phyloP scores from a whole-genome alignment of 1,284 basidiomycete genomes.

The Leccinum pachyderme region DNA sequence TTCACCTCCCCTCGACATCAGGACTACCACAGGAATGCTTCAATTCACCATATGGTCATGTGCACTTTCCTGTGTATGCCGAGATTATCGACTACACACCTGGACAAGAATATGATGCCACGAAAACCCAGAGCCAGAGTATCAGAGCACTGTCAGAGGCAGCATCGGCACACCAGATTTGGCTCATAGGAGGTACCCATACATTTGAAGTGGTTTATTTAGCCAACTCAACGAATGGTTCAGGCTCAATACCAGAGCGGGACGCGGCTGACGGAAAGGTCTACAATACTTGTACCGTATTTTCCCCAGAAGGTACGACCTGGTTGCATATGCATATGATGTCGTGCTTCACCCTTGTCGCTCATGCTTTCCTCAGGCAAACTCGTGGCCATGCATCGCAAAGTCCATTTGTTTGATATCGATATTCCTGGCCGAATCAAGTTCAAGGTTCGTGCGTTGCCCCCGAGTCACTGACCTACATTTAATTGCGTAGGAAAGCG shows the following conservation, averaged over 20 bases:
- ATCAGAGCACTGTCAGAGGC: slow-evolving; percentile 80
- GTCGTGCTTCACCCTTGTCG: neutral
- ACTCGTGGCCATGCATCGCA: slow-evolving; percentile 86
- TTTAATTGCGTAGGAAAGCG: slow-evolving; percentile 72
- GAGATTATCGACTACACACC: slow-evolving; percentile 70
- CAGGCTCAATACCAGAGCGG: slow-evolving; percentile 88
- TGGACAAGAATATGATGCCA: slow-evolving; percentile 56
- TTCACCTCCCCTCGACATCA: neutral
- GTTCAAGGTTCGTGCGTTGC: slow-evolving; percentile 77
- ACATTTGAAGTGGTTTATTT: neutral
- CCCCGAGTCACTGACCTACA: neutral
- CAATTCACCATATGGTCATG: slow-evolving; percentile 94
- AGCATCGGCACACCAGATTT: slow-evolving; percentile 80
- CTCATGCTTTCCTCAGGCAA: slow-evolving; percentile 51
- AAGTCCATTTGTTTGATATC: slow-evolving; percentile 98
- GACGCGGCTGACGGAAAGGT: slow-evolving; percentile 63
- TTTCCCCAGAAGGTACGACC: slow-evolving; percentile 76
- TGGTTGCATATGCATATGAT: neutral
- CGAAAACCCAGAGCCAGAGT: slow-evolving; percentile 68
- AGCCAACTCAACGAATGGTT: neutral
- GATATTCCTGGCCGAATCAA: slow-evolving; percentile 96
- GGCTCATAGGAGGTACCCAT: slow-evolving; percentile 85
- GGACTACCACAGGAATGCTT: slow-evolving; percentile 79
- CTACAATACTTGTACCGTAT: slow-evolving; percentile 94
- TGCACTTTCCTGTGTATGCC: slow-evolving; percentile 81